Evolutionary conservation across 78 protist species (phyloP).

Genomic region (Dictyostelium firmibasis): DNA sequence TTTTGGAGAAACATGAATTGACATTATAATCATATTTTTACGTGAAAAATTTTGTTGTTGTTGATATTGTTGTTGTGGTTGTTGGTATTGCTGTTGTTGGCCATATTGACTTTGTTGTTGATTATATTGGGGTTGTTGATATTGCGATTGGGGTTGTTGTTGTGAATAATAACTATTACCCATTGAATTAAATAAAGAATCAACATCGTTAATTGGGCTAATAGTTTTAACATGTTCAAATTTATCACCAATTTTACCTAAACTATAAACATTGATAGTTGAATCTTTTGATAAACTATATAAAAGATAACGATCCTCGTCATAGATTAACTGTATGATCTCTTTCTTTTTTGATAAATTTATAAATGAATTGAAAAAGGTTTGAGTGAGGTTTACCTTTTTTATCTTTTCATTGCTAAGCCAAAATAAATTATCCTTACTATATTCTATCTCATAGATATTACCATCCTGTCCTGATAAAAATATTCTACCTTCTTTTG

Average conservation of each 20-base stretch:
- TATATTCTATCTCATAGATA: conserved; percentile 66
- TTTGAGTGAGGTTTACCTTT: conserved; percentile 13
- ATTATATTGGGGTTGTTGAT: neutral
- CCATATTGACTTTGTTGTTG: neutral
- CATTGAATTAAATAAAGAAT: neutral
- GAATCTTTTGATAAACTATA: conserved; percentile 27
- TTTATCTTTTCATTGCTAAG: conserved; percentile 26
- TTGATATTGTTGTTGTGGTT: neutral
- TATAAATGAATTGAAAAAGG: neutral
- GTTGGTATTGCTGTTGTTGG: neutral
- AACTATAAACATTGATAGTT: neutral
- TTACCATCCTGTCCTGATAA: conserved; percentile 75
- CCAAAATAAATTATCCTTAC: conserved; percentile 27
- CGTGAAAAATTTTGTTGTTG: neutral
- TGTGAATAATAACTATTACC: neutral
- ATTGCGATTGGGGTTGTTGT: neutral
- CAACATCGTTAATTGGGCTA: neutral
- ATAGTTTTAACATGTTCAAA: neutral
- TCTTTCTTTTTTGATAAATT: conserved; percentile 23
- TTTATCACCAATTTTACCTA: conserved; percentile 3
- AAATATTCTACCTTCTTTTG: conserved; percentile 79
- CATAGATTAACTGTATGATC: conserved; percentile 25
- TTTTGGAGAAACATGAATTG: conserved; percentile 11
- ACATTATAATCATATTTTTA: neutral
- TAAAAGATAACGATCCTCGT: neutral